Base-by-base conservation (phyloP, 768 basidiomycete genomes). In the Termitomyces sp. region DNA sequence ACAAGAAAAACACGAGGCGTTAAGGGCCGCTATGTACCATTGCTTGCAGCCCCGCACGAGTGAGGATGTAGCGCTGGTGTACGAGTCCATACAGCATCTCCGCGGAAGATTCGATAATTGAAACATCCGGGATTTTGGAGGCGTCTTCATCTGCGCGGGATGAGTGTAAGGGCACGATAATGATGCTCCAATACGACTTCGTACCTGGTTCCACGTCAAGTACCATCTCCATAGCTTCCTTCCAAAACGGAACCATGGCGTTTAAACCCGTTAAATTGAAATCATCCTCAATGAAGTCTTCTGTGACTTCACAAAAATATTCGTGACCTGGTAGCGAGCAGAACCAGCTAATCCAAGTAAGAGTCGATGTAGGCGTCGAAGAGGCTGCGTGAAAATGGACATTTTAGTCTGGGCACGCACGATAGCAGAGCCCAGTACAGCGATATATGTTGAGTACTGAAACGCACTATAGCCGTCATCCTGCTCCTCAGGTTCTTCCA, bases 201-300 rank as follows among this genome's bases (percentile, higher is more conserved):
- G 71, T 70, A 95, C 96, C 94, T 78, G 97, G 94, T 74, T 99
- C 97, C 54, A 98, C 96, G 75, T 99, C 97, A 63, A 99, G 74
- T 16, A 99, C 94, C 97, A 99, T 99, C 77, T 99, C 97, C 88
- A 99, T 91, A 46, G 97, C 97, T 72, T 99, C 97, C 72, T 98
- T 98, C 94, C 96, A 99, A 70, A 99, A 99, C 8, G 97, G 97
- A 18, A 98, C 97, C 87, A 95, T 87, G 33, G 83, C 82, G 68
- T 94, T 96, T 70, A 99, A 74, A 6, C 97, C 97, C 5, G 97
- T 99, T 39, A 99, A 79, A 75, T 99, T 99, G 78, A 99, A 99
- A 69, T 98, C 93, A 74, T 99, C 97, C 71, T 98, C 94, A 71
- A 99, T 98, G 73, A 98, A 99, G 70, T 99, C 97, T 70, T 97